Conservation (phyloP, 2,329 filamentous ascomycete species). For the Zelopaecilomyces penicillatus region DNA sequence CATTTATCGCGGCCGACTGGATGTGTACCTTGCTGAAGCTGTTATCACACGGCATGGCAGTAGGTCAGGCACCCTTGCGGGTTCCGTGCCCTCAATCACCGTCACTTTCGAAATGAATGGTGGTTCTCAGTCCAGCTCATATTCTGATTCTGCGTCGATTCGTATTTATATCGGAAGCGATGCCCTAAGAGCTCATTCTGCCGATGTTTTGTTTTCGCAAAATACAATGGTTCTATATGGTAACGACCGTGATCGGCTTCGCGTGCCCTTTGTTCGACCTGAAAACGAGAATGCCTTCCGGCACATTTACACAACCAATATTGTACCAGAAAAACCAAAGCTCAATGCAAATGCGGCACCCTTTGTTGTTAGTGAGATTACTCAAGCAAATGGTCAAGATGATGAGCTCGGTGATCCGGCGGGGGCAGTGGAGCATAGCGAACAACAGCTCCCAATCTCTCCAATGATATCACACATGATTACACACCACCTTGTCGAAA, state of each 20-base stretch:
- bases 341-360: conserved; percentile 45
- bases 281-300: conserved; percentile 80
- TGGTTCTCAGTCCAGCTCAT: conserved; percentile 32
- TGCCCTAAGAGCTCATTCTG: conserved; percentile 73
- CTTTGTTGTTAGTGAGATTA: conserved; percentile 30
- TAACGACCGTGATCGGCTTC: conserved; percentile 76
- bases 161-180: conserved; percentile 89
- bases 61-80: conserved; percentile 62
- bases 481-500: conserved; percentile 22
- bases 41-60: conserved; percentile 69
- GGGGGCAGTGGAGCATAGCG: conserved; percentile 13
- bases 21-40: conserved; percentile 86
- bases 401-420: neutral
- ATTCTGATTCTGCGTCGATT: conserved; percentile 49
- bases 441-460: conserved; percentile 23
- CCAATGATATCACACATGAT: conserved; percentile 23
- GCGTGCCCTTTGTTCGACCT: conserved; percentile 84
- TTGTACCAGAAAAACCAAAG: conserved; percentile 47
- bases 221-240: conserved; percentile 84
- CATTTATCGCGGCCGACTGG: conserved; percentile 60
- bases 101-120: conserved; percentile 70
- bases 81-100: conserved; percentile 63
- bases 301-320: conserved; percentile 56
- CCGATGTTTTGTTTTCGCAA: conserved; percentile 85
- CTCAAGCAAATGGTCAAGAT: conserved; percentile 13